phyloP scores from a whole-genome alignment of 2,329 filamentous ascomycete species.

The Colletotrichum sidae region DNA sequence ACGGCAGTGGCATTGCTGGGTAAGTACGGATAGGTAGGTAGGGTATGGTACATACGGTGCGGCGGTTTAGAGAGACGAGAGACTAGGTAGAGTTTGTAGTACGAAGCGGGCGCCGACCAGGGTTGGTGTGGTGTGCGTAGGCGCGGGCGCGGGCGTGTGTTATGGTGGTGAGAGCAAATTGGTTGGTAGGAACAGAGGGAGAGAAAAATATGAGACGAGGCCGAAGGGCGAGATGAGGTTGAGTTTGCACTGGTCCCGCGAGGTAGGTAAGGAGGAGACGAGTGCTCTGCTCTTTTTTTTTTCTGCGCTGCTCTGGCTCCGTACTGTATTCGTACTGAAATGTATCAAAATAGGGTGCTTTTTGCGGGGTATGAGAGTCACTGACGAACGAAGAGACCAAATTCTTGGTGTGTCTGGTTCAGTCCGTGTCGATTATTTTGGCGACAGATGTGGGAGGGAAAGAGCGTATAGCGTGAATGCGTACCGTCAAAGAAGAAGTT shows the following conservation, averaged over 20 bases:
- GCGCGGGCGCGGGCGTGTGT: neutral
- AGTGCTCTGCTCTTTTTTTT: too few relatives aligned
- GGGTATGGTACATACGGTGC: constrained; percentile 6
- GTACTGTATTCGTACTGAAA: neutral
- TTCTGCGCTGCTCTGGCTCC: too few relatives aligned
- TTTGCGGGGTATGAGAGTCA: neutral
- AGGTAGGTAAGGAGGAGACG: too few relatives aligned
- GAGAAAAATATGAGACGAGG: constrained; percentile 28
- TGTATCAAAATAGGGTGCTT: constrained; percentile 32
- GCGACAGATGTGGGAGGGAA: neutral
- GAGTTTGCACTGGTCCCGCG: neutral
- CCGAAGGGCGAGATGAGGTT: constrained; percentile 8
- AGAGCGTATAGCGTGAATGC: constrained; percentile 20
- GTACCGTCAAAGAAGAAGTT: constrained; percentile 19
- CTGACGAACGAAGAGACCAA: constrained; percentile 7
- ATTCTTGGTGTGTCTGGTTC: neutral
- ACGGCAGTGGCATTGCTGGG: constrained; percentile 1
- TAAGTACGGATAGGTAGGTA: constrained; percentile 15
- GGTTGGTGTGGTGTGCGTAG: neutral
- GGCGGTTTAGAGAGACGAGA: constrained; percentile 23
- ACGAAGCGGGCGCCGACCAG: constrained; percentile 19
- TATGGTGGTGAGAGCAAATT: constrained; percentile 33
- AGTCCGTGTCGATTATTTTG: neutral
- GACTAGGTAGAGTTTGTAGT: constrained; percentile 21
- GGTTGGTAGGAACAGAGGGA: constrained; percentile 38